phyloP scores from a whole-genome alignment of 2,329 filamentous ascomycete genomes.

The Pseudogymnoascus sp. region DNA sequence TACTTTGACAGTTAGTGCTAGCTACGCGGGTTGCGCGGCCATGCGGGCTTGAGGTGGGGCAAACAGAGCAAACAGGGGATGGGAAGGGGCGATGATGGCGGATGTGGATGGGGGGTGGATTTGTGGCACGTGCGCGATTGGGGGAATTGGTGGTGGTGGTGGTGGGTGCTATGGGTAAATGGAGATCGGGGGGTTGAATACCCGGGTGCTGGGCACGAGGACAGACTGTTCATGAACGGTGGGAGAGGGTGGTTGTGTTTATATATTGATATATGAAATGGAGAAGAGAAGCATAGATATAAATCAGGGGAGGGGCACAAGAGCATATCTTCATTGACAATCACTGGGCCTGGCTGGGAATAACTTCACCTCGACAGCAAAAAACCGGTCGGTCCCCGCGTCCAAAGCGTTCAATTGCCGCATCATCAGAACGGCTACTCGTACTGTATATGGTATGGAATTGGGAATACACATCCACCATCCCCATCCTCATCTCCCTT shows the following conservation, averaged over 20 bases:
- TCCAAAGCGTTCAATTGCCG: not conserved
- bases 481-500: not conserved
- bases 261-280: not conserved
- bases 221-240: not conserved
- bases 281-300: not conserved
- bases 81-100: not conserved
- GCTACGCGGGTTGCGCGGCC: slow-evolving; percentile 5
- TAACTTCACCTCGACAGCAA: not conserved
- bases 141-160: not conserved
- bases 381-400: not conserved
- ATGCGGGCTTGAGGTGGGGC: not conserved
- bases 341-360: not conserved
- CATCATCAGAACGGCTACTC: not conserved
- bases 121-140: not conserved
- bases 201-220: not conserved
- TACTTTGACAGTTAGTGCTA: slow-evolving; percentile 3
- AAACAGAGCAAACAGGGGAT: slow-evolving; percentile 1
- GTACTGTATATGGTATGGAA: slow-evolving; percentile 1
- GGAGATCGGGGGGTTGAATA: not conserved
- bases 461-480: not conserved
- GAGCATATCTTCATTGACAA: not conserved
- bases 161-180: not conserved
- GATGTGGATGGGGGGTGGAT: not conserved
- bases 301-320: not conserved
- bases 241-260: not conserved